phyloP scores from a whole-genome alignment of 306 rosid species.

The Quercus glauca region DNA sequence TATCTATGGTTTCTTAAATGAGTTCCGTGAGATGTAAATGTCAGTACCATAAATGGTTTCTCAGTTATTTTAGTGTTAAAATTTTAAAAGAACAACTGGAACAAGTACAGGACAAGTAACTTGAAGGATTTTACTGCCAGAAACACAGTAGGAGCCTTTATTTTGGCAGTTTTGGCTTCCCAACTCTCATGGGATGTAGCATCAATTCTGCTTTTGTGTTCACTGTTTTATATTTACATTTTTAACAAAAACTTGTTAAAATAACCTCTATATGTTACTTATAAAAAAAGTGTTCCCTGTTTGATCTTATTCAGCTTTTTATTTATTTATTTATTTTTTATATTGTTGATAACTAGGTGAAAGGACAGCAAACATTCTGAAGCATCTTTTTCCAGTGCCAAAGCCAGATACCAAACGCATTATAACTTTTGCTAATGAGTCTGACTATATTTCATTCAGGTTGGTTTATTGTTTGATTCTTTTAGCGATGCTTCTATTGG shows the following conservation, averaged over 20 bases:
- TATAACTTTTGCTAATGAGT: constrained; percentile 72
- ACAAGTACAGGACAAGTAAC: background rate
- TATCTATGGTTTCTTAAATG: background rate
- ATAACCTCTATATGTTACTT: no score
- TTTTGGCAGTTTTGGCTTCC: background rate
- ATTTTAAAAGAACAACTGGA: background rate
- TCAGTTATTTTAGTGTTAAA: background rate
- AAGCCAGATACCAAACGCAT: constrained; percentile 90
- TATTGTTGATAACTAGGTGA: constrained; percentile 60
- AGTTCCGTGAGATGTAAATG: background rate
- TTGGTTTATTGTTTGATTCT: constrained; percentile 26
- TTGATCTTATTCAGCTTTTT: no score
- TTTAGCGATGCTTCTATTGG: background rate
- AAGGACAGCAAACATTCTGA: constrained; percentile 77
- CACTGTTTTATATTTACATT: background rate
- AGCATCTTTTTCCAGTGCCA: constrained; percentile 87
- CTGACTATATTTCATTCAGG: constrained; percentile 90
- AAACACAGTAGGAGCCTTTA: background rate
- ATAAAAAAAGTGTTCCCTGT: no score
- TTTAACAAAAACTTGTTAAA: no score
- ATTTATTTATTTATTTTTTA: no score
- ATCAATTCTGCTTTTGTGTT: constrained; percentile 5
- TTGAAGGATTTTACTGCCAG: constrained; percentile 6
- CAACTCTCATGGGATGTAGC: background rate
- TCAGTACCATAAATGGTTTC: background rate